Percentiles rank a stretch among this genome's conserved stretches.
Evolutionary conservation across 371 early-diverging fungal species (phyloP).

Genomic region (Apophysomyces trapeziformis): DNA sequence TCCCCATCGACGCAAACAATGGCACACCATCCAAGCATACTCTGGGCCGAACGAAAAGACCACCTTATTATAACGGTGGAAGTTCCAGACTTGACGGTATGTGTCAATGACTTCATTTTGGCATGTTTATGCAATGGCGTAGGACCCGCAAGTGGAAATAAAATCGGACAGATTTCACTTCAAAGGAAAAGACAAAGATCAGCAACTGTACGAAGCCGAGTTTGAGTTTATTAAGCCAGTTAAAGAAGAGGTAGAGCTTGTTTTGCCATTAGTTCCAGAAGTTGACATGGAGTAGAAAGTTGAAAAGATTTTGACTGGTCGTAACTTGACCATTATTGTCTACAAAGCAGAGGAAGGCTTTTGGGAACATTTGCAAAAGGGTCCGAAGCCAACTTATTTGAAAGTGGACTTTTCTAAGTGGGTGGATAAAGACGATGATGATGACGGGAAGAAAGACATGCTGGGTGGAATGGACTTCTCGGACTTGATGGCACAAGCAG

Average conservation of each 20-base stretch:
- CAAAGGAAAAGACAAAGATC: slow-evolving; percentile 63
- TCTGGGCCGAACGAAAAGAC: slow-evolving; percentile 93
- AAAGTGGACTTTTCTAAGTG: slow-evolving; percentile 93
- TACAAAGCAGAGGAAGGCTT: slow-evolving; percentile 69
- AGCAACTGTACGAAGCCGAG: slow-evolving; percentile 72
- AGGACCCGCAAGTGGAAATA: slow-evolving; percentile 59
- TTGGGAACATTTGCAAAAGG: slow-evolving; percentile 90
- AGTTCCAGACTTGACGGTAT: slow-evolving; percentile 72
- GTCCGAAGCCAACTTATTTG: slow-evolving; percentile 71
- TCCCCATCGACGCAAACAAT: slow-evolving; percentile 18
- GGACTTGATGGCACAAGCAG: slow-evolving; percentile 46
- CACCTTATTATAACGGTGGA: slow-evolving; percentile 88
- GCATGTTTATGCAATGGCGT: not conserved
- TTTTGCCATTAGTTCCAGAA: not conserved
- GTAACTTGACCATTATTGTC: slow-evolving; percentile 66
- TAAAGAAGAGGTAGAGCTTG: slow-evolving; percentile 66
- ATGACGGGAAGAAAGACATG: slow-evolving; percentile 55
- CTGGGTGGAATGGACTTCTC: slow-evolving; percentile 27
- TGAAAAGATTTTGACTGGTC: slow-evolving; percentile 66
- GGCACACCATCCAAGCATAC: slow-evolving; percentile 71
- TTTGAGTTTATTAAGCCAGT: slow-evolving; percentile 78
- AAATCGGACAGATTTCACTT: slow-evolving; percentile 65
- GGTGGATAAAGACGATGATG: slow-evolving; percentile 94
- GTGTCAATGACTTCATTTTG: not conserved
- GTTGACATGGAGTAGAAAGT: slow-evolving; percentile 54